These are phyloP conservation scores for Pleochaeta shiraiana DNA, from an alignment of 2,329 filamentous ascomycete species.

Conservation along the genomic window DNA sequence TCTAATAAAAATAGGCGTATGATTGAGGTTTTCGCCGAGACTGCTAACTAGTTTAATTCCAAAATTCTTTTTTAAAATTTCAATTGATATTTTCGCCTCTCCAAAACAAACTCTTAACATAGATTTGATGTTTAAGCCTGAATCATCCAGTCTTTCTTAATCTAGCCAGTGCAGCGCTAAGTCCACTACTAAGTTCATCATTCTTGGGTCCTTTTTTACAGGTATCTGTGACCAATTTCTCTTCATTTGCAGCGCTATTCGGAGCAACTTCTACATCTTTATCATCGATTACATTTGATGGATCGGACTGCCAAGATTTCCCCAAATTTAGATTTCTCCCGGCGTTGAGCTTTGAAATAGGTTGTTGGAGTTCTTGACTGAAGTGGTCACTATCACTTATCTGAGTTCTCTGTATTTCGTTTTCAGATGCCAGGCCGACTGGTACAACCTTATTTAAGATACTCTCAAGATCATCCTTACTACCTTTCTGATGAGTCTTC, in stretches of 20 bases:
- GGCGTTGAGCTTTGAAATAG: background rate
- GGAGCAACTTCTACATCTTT: background rate
- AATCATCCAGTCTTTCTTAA: slow-evolving; percentile 20
- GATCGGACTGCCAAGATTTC: background rate
- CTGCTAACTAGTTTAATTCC: too few relatives aligned
- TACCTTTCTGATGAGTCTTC: slow-evolving; percentile 29
- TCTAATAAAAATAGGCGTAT: too few relatives aligned
- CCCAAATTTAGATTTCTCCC: background rate
- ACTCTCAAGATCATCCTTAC: slow-evolving; percentile 17
- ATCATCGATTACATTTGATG: background rate
- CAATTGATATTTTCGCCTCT: too few relatives aligned
- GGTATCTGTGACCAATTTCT: slow-evolving; percentile 16
- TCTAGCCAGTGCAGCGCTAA: slow-evolving; percentile 38
- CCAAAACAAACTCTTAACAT: too few relatives aligned
- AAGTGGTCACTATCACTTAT: background rate
- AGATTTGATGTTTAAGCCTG: too few relatives aligned
- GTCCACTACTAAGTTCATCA: slow-evolving; percentile 30
- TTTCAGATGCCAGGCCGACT: background rate
- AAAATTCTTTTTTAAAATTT: too few relatives aligned
- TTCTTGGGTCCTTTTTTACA: slow-evolving; percentile 18
- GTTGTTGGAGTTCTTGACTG: background rate
- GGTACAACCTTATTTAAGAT: slow-evolving; percentile 20
- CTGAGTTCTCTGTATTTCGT: background rate
- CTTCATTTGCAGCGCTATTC: slow-evolving; percentile 11
- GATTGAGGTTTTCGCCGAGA: too few relatives aligned